Conservation (phyloP, 129 eudicot genomes). For the Mikania micrantha region DNA sequence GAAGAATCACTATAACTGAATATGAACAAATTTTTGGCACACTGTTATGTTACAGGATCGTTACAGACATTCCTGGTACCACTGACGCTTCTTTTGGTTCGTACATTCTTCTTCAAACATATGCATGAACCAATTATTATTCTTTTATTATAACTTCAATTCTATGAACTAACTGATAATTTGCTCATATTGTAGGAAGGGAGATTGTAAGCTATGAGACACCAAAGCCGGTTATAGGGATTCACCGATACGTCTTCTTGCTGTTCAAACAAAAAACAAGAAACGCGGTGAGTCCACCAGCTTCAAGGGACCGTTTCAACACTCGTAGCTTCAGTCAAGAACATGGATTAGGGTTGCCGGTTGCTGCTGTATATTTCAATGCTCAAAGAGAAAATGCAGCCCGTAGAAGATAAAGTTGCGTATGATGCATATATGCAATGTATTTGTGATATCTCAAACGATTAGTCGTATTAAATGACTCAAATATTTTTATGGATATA, state of each 20-base stretch:
- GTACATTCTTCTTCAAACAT: background rate
- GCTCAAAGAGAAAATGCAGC: slow-evolving; percentile 95
- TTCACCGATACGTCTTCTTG: slow-evolving; percentile 73
- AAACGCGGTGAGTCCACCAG: slow-evolving; percentile 62
- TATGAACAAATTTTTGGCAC: background rate
- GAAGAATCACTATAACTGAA: background rate
- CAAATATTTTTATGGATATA: slow-evolving; percentile 1
- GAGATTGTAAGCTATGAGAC: slow-evolving; percentile 79
- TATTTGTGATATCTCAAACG: background rate
- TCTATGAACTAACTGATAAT: background rate
- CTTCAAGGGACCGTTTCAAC: slow-evolving; percentile 68
- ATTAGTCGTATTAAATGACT: background rate
- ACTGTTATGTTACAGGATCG: slow-evolving; percentile 52
- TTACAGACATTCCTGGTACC: slow-evolving; percentile 92
- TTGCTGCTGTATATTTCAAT: slow-evolving; percentile 86
- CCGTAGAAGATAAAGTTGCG: slow-evolving; percentile 52
- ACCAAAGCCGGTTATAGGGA: slow-evolving; percentile 85
- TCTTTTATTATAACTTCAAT: background rate
- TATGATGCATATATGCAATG: slow-evolving; percentile 5
- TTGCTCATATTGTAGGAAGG: slow-evolving; percentile 37
- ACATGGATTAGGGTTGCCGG: slow-evolving; percentile 66
- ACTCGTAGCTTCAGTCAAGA: slow-evolving; percentile 62
- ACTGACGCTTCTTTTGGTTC: slow-evolving; percentile 84
- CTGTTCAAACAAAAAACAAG: slow-evolving; percentile 73
- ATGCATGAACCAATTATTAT: background rate